Conservation (phyloP, 2,329 filamentous ascomycete species). For the Laburnicola sp. region DNA sequence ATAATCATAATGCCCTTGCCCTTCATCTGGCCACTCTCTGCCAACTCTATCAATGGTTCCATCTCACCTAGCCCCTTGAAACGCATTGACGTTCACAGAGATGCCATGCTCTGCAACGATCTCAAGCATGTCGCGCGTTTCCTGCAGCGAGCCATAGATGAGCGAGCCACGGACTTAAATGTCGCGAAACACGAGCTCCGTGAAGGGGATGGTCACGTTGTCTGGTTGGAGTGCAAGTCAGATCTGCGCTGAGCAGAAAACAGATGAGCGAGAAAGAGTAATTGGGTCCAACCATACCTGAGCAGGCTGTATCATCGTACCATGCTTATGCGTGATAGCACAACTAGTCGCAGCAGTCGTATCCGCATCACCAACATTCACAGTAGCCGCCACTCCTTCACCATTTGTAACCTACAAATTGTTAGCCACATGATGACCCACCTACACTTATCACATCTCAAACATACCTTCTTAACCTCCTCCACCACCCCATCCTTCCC, state of each 20-base stretch:
- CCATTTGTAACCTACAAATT: constrained; percentile 57
- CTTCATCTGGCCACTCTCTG: constrained; percentile 57
- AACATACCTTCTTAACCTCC: constrained; percentile 51
- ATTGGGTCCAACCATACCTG: constrained; percentile 43
- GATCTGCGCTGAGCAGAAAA: not conserved
- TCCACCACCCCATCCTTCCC: constrained; percentile 54
- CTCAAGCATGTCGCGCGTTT: constrained; percentile 54
- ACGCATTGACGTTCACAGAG: constrained; percentile 53
- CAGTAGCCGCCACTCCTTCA: constrained; percentile 55
- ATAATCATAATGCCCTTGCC: constrained; percentile 61
- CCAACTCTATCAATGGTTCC: constrained; percentile 54
- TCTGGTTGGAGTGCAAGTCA: constrained; percentile 32
- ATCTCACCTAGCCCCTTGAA: constrained; percentile 59
- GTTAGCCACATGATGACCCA: too few species aligned
- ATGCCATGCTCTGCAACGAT: constrained; percentile 53
- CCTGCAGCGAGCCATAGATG: constrained; percentile 47
- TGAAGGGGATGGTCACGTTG: constrained; percentile 46
- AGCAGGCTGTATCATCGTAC: constrained; percentile 62
- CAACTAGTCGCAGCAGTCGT: constrained; percentile 56
- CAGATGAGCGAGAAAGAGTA: not conserved
- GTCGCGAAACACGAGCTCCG: constrained; percentile 59
- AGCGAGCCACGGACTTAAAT: constrained; percentile 55
- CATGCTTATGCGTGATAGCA: constrained; percentile 63
- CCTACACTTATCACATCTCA: too few species aligned
- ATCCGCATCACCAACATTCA: constrained; percentile 59